Evolutionary conservation across 352 stramenopile genomes (phyloP), one percentile per base, ranked within the genome.

Genomic region (Phytophthora litchii): DNA sequence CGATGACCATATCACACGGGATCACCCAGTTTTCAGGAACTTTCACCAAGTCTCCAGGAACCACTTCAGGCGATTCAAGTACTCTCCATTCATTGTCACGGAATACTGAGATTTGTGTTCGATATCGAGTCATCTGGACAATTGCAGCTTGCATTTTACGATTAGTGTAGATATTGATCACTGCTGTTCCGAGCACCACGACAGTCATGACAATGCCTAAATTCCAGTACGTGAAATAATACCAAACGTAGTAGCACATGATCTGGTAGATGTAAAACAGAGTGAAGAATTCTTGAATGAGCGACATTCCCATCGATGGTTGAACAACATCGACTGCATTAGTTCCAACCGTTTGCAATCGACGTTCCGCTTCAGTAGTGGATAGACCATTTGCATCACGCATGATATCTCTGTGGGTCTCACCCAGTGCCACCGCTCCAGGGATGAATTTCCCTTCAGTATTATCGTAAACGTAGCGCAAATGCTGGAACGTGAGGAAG

Each of bases 241-340:
- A 76, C 77, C 77, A 87, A 12, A 83, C 68, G 47, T 72, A 81
- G 61, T 87, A 87, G 60, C 72, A 78, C 60, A 80, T 76, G 52
- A 83, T 57, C 55, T 81, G 72, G 41, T 84, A 84, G 13, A 84
- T 63, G 54, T 80, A 80, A 27, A 78, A 82, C 4, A 81, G 54
- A 11, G 60, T 72, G 19, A 80, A 55, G 17, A 78, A 65, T 49
- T 83, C 68, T 4, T 71, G 32, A 8, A 73, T 52, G 8, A 56
- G 21, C 70, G 7, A 47, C 54, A 35, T 80, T 83, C 5, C 35
- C 27, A 4, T n/a, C n/a, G n/a, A n/a, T n/a, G n/a, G n/a, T n/a
- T n/a, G n/a, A n/a, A n/a, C n/a, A n/a, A n/a, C n/a, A n/a, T n/a
- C n/a, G n/a, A n/a, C n/a, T n/a, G n/a, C n/a, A n/a, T n/a, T n/a